phyloP scores from a whole-genome alignment of 2,329 filamentous ascomycete genomes.

The Pseudopyricularia cyperi region DNA sequence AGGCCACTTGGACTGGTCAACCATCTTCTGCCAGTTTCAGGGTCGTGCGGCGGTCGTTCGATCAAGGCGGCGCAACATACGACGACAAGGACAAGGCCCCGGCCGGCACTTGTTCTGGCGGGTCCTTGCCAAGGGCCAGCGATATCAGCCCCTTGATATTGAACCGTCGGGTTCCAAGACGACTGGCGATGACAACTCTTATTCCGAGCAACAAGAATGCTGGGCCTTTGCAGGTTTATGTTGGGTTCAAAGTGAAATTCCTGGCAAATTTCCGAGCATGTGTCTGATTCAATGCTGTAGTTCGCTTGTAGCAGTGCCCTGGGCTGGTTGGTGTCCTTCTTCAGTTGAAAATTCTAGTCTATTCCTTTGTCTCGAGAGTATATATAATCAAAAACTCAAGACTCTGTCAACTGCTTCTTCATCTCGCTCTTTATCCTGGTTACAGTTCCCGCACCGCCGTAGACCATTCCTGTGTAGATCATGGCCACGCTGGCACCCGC shows the following conservation, averaged over 20 bases:
- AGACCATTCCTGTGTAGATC: slow-evolving; percentile 69
- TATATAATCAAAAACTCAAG: not conserved
- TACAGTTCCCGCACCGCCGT: slow-evolving; percentile 50
- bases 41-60: not conserved
- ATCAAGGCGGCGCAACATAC: not conserved
- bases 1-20: not conserved
- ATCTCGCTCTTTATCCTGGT: slow-evolving; percentile 55
- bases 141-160: no score
- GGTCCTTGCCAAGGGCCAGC: not conserved
- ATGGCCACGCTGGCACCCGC: slow-evolving; percentile 85
- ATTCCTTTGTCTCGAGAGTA: not conserved
- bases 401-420: slow-evolving; percentile 22
- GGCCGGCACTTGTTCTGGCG: not conserved
- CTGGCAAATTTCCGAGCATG: no score
- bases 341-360: no score
- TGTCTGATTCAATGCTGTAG: no score
- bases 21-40: not conserved
- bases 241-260: no score
- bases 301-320: no score
- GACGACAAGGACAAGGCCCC: not conserved
- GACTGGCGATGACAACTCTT: no score
- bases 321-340: no score
- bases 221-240: no score
- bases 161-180: no score
- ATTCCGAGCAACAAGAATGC: no score